Percentiles rank a stretch among this genome's conserved stretches.
Evolutionary conservation across 805 yeast genomes (phyloP).

Genomic region (Nakazawaea holstii): DNA sequence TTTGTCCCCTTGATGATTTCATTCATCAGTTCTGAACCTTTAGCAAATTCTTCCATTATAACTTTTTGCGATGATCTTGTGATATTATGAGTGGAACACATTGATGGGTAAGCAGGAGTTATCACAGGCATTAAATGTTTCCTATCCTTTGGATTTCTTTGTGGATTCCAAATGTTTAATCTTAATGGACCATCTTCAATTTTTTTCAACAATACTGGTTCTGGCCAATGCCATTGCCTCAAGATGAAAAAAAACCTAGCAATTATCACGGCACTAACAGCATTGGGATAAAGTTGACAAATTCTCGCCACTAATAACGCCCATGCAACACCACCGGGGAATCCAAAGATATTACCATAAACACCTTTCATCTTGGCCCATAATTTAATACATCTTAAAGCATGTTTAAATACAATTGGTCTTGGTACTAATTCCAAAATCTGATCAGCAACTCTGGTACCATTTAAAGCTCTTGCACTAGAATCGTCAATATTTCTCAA

Average conservation of each 20-base stretch:
- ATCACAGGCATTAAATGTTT: conserved; percentile 95
- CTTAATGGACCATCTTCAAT: conserved; percentile 97
- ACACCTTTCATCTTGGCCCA: conserved; percentile 97
- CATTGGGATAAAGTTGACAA: conserved; percentile 94
- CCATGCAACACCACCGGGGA: conserved; percentile 99
- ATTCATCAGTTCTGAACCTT: conserved; percentile 69
- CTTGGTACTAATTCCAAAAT: conserved; percentile 87
- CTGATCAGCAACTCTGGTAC: conserved; percentile 96
- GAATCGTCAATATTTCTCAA: conserved; percentile 85
- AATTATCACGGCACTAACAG: conserved; percentile 89
- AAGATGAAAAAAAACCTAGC: conserved; percentile 83
- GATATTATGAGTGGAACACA: conserved; percentile 98
- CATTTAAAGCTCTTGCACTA: conserved; percentile 86
- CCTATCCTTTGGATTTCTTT: conserved; percentile 82
- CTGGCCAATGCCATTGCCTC: conserved; percentile 96
- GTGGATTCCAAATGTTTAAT: conserved; percentile 96
- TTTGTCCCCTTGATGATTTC: conserved; percentile 60
- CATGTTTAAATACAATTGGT: conserved; percentile 87
- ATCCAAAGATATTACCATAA: conserved; percentile 92
- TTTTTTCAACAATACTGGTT: conserved; percentile 86
- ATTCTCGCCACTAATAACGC: conserved; percentile 98
- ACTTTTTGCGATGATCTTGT: conserved; percentile 82
- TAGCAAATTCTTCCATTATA: conserved; percentile 68
- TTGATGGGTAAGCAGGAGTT: conserved; percentile 96
- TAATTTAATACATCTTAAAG: conserved; percentile 84